A percentile compares a stretch with the other conserved stretches of the same genome.
Conservation (phyloP, 331 rosid species). For the Quercus phellos region DNA sequence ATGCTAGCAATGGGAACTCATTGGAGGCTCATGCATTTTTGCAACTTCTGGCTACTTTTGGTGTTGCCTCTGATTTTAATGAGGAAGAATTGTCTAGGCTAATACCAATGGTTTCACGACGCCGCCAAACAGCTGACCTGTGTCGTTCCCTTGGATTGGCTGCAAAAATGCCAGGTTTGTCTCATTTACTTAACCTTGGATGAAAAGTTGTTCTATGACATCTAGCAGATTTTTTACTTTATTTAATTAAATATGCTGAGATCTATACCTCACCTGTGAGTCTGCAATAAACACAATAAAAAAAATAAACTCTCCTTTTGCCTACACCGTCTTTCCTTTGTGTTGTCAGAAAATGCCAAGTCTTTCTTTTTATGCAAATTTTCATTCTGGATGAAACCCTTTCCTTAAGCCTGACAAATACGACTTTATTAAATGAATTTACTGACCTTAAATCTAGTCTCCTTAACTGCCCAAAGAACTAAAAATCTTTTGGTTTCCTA, state of each 20-base stretch:
- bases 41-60: conserved; percentile 89
- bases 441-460: background rate
- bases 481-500: background rate
- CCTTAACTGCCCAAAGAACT: background rate
- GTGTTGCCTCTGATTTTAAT: conserved; percentile 75
- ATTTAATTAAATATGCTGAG: background rate
- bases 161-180: conserved; percentile 93
- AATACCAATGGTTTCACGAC: conserved; percentile 92
- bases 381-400: background rate
- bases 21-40: conserved; percentile 98
- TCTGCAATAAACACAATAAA: too few species aligned
- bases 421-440: background rate
- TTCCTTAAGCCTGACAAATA: background rate
- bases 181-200: background rate
- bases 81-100: conserved; percentile 76
- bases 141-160: conserved; percentile 93
- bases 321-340: conserved; percentile 75
- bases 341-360: conserved; percentile 90
- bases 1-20: conserved; percentile 94
- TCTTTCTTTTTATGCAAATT: conserved; percentile 24
- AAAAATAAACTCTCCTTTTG: background rate
- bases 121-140: conserved; percentile 94
- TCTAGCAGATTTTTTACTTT: background rate
- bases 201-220: background rate
- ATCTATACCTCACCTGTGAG: background rate